Percentiles rank a stretch among this genome's conserved stretches.
Conservation (phyloP, 2,329 filamentous ascomycete genomes). For the Malbranchea zuffiana region DNA sequence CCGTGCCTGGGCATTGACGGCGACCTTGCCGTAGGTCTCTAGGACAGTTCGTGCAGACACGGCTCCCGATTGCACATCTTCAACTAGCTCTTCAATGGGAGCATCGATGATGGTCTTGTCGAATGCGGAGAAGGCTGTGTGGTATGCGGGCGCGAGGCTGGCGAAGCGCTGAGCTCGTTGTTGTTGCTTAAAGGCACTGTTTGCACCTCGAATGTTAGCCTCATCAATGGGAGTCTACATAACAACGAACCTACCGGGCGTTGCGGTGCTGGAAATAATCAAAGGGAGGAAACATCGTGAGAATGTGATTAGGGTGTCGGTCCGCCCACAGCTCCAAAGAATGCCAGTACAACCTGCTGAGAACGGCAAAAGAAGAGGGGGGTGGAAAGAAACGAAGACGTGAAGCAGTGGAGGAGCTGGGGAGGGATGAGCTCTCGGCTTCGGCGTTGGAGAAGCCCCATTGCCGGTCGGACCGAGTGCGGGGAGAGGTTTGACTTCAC, state of each 20-base stretch:
- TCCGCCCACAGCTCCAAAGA: too few species aligned
- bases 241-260: constrained; percentile 50
- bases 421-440: not conserved
- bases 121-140: constrained; percentile 49
- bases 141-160: constrained; percentile 55
- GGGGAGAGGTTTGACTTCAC: too few species aligned
- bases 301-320: not conserved
- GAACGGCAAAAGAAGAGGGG: too few species aligned
- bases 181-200: constrained; percentile 66
- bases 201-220: constrained; percentile 10
- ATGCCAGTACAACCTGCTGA: too few species aligned
- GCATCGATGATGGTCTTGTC: constrained; percentile 60
- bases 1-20: constrained; percentile 68
- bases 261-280: constrained; percentile 61
- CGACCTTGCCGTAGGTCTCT: constrained; percentile 76
- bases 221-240: constrained; percentile 4
- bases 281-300: constrained; percentile 42
- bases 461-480: constrained; percentile 7
- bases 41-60: constrained; percentile 61
- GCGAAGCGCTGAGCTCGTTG: constrained; percentile 61
- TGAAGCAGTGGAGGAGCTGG: too few species aligned
- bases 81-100: constrained; percentile 67
- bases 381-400: too few species aligned
- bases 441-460: too few species aligned
- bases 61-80: constrained; percentile 60